Conservation (phyloP, 768 basidiomycete species). For the Termitomyces sp. region DNA sequence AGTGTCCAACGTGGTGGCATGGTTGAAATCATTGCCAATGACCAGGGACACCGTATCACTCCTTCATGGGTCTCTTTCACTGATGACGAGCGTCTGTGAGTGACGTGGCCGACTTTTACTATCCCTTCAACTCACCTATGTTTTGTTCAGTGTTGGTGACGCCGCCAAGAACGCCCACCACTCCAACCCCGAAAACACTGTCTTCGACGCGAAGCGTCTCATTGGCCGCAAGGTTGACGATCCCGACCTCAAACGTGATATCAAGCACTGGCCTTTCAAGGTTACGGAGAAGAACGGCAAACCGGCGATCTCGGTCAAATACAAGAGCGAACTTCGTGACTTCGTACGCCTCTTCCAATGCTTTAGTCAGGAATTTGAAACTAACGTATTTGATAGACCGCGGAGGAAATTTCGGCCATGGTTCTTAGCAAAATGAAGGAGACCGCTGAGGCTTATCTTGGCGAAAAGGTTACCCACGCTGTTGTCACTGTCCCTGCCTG, state of each 20-base stretch:
- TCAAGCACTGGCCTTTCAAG: conserved; percentile 91
- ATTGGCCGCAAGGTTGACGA: conserved; percentile 88
- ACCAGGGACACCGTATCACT: conserved; percentile 87
- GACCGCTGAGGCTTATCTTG: conserved; percentile 97
- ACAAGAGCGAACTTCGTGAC: conserved; percentile 76
- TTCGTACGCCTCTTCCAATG: conserved; percentile 58
- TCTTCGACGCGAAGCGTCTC: conserved; percentile 95
- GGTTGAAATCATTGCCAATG: conserved; percentile 89
- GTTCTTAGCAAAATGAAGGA: conserved; percentile 98
- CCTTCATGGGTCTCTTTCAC: conserved; percentile 85
- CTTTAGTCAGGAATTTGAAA: neutral
- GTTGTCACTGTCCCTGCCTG: conserved; percentile 98
- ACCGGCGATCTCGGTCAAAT: conserved; percentile 72
- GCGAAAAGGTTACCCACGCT: conserved; percentile 93
- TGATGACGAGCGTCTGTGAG: conserved; percentile 74
- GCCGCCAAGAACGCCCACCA: conserved; percentile 95
- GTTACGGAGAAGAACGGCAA: conserved; percentile 79
- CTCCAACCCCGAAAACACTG: conserved; percentile 88
- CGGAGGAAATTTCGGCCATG: conserved; percentile 96
- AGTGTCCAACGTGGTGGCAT: conserved; percentile 85
- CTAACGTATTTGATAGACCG: conserved; percentile 50
- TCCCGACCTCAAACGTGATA: conserved; percentile 74
- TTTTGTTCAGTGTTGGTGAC: conserved; percentile 70
- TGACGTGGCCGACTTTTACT: conserved; percentile 7
- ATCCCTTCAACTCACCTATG: conserved; percentile 18